phyloP scores from a whole-genome alignment of 345 rosid genomes.

The Excoecaria agallocha region DNA sequence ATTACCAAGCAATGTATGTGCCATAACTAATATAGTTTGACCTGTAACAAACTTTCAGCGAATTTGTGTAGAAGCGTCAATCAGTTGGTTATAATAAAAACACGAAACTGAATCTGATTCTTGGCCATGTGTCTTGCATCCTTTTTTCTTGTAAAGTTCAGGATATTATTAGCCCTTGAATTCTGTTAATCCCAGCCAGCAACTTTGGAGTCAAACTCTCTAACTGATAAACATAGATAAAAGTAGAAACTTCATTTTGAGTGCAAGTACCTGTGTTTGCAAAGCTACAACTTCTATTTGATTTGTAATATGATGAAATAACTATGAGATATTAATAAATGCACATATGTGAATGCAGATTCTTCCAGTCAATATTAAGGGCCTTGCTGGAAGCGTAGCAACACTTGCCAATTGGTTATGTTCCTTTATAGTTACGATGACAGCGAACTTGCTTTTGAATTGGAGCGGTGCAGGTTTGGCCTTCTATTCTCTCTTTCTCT shows the following conservation, averaged over 20 bases:
- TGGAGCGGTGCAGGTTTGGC: constrained; percentile 86
- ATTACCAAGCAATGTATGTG: not conserved
- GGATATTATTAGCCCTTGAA: too few species aligned
- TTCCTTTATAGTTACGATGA: constrained; percentile 71
- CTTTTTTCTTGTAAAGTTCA: too few species aligned
- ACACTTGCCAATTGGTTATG: constrained; percentile 78
- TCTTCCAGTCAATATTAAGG: constrained; percentile 83
- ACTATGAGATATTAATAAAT: too few species aligned
- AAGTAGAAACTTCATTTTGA: not conserved
- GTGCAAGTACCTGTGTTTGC: not conserved
- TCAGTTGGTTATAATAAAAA: not conserved
- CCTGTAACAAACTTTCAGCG: too few species aligned
- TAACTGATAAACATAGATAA: too few species aligned
- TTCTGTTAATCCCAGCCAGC: not conserved
- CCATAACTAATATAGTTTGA: too few species aligned
- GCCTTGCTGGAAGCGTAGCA: constrained; percentile 91
- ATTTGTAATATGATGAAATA: too few species aligned
- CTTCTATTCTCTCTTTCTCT: constrained; percentile 18
- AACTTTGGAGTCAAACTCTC: not conserved
- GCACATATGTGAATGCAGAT: constrained; percentile 50
- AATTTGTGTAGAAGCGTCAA: not conserved
- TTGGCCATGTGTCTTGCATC: too few species aligned
- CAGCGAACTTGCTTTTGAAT: constrained; percentile 76
- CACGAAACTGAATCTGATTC: too few species aligned
- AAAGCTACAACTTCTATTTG: not conserved